Evolutionary conservation across 768 basidiomycete genomes (phyloP).

Genomic region (Lactifluus rugatus): DNA sequence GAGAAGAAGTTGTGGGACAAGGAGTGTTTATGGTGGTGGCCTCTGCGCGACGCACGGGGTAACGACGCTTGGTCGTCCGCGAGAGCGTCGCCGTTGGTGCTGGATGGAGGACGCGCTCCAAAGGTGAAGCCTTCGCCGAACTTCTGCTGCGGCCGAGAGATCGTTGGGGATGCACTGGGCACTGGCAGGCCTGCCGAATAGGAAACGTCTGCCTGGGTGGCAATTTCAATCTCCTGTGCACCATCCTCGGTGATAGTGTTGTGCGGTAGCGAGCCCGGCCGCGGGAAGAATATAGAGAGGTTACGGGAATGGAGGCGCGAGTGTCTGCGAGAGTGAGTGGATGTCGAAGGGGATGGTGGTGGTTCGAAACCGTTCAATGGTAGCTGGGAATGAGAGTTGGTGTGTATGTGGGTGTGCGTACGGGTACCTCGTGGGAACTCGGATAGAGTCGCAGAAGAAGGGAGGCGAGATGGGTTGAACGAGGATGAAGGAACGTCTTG

Average conservation of each 20-base stretch:
- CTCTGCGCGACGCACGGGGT: conserved; percentile 39
- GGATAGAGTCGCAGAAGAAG: conserved; percentile 2
- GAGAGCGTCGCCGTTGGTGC: conserved; percentile 21
- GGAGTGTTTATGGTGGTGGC: conserved; percentile 91
- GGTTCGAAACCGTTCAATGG: conserved; percentile 6
- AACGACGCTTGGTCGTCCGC: conserved; percentile 22
- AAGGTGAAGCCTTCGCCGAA: conserved; percentile 54
- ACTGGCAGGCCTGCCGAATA: conserved; percentile 19
- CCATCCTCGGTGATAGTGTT: conserved; percentile 63
- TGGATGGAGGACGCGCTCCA: conserved; percentile 42
- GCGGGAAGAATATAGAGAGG: conserved; percentile 84
- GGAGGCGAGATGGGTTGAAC: neutral
- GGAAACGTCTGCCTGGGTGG: conserved; percentile 17
- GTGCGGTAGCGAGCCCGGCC: conserved; percentile 53
- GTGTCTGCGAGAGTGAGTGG: conserved; percentile 37
- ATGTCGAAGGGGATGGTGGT: conserved; percentile 22
- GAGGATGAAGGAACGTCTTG: conserved; percentile 22
- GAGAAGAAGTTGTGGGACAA: conserved; percentile 93
- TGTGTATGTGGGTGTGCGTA: neutral
- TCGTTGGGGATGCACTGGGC: conserved; percentile 36
- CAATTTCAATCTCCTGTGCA: conserved; percentile 41
- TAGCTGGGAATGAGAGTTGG: conserved; percentile 15
- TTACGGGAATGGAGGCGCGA: conserved; percentile 82
- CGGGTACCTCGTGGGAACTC: conserved; percentile 4
- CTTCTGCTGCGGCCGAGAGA: conserved; percentile 29